Evolutionary conservation across 2,329 filamentous ascomycete genomes (phyloP).

Genomic region (Fusarium sp.): DNA sequence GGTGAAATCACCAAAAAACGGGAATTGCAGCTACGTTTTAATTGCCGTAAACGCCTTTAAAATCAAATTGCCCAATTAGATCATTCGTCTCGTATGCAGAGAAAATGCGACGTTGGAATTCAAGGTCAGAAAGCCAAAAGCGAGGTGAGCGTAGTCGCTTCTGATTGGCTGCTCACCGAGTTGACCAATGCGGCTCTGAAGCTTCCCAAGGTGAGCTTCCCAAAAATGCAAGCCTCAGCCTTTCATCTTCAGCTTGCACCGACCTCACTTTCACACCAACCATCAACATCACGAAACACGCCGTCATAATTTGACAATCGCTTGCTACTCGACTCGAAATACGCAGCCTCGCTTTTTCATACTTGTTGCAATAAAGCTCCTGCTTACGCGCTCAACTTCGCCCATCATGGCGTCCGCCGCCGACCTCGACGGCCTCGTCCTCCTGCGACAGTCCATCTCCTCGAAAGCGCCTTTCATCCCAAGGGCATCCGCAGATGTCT

Average conservation of each 20-base stretch:
- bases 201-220: slow-evolving; percentile 33
- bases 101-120: slow-evolving; percentile 8
- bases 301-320: background rate
- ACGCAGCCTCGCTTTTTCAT: background rate
- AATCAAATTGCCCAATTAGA: background rate
- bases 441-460: slow-evolving; percentile 86
- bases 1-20: background rate
- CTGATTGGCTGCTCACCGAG: slow-evolving; percentile 36
- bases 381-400: slow-evolving; percentile 14
- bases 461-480: slow-evolving; percentile 77
- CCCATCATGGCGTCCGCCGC: slow-evolving; percentile 65
- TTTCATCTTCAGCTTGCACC: slow-evolving; percentile 38
- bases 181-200: slow-evolving; percentile 2
- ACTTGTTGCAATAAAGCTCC: background rate
- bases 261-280: slow-evolving; percentile 9
- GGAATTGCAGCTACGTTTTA: background rate
- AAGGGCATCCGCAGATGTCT: slow-evolving; percentile 75
- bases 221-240: slow-evolving; percentile 43
- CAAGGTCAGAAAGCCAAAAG: slow-evolving; percentile 1
- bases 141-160: background rate
- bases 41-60: background rate
- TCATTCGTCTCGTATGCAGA: background rate
- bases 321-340: background rate
- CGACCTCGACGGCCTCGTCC: slow-evolving; percentile 81
- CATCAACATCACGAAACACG: slow-evolving; percentile 10